phyloP scores from a whole-genome alignment of 371 early-diverging fungal genomes.

The Batkoa obscura region DNA sequence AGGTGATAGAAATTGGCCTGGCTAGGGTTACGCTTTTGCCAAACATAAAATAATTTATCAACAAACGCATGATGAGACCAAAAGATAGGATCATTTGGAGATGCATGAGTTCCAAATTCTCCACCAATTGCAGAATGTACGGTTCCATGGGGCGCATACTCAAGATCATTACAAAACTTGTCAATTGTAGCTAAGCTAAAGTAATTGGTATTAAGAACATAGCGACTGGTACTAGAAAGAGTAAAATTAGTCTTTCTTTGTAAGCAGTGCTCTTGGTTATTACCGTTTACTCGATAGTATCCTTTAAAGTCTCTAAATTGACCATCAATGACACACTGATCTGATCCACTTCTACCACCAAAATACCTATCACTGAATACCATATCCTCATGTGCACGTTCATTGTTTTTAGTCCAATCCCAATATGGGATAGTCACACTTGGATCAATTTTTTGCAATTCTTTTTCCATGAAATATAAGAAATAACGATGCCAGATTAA shows the following conservation, averaged over 20 bases:
- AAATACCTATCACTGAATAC: slow-evolving; percentile 7
- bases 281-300: no score
- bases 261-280: no score
- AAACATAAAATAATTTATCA: slow-evolving; percentile 24
- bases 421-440: background rate
- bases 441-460: background rate
- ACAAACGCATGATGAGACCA: slow-evolving; percentile 24
- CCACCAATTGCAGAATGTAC: slow-evolving; percentile 27
- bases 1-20: no score
- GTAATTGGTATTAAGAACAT: background rate
- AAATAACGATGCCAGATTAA: slow-evolving; percentile 2
- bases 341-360: slow-evolving; percentile 5
- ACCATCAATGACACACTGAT: background rate
- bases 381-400: slow-evolving; percentile 5
- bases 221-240: no score
- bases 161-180: slow-evolving; percentile 14
- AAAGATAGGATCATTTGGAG: slow-evolving; percentile 27
- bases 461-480: background rate
- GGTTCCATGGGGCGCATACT: slow-evolving; percentile 20
- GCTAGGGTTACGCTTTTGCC: no score
- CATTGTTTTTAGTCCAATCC: slow-evolving; percentile 5
- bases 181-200: background rate
- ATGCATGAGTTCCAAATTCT: slow-evolving; percentile 15
- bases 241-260: no score
- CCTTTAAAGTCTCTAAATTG: background rate